These are phyloP conservation scores for Prunus davidiana DNA, from an alignment of 306 rosid species.

Conservation along the genomic window DNA sequence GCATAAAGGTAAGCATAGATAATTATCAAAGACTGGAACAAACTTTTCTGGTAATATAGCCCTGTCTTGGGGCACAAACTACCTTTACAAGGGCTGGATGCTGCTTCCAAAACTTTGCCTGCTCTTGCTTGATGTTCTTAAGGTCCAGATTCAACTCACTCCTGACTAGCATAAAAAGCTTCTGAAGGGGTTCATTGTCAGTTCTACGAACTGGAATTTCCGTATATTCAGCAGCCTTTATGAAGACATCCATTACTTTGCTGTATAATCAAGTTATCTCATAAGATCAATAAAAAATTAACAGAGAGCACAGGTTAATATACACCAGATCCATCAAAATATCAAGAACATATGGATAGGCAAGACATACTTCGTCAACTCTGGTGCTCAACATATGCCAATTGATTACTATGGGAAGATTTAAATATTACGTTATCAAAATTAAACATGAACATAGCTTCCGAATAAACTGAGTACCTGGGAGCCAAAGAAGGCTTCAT, in stretches of 20 bases:
- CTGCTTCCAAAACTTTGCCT: conserved; percentile 98
- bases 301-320: background rate
- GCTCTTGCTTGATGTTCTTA: conserved; percentile 98
- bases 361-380: background rate
- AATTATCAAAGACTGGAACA: conserved; percentile 9
- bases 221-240: conserved; percentile 90
- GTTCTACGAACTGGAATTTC: conserved; percentile 98
- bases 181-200: conserved; percentile 91
- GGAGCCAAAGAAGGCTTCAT: conserved; percentile 99
- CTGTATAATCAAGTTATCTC: conserved; percentile 39
- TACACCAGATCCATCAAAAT: background rate
- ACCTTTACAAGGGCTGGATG: conserved; percentile 98
- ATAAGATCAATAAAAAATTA: conserved; percentile 1
- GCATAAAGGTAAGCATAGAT: conserved; percentile 28
- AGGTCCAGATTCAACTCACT: conserved; percentile 98
- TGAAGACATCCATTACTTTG: conserved; percentile 99
- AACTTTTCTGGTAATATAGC: background rate
- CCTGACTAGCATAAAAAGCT: conserved; percentile 89
- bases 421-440: background rate
- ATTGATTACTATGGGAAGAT: background rate
- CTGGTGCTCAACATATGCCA: conserved; percentile 2
- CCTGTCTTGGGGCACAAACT: conserved; percentile 20
- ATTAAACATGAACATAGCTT: background rate
- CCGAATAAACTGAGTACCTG: conserved; percentile 41
- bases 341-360: background rate